Conservation (phyloP, 1,284 basidiomycete species). For the Ganoderma sp. region DNA sequence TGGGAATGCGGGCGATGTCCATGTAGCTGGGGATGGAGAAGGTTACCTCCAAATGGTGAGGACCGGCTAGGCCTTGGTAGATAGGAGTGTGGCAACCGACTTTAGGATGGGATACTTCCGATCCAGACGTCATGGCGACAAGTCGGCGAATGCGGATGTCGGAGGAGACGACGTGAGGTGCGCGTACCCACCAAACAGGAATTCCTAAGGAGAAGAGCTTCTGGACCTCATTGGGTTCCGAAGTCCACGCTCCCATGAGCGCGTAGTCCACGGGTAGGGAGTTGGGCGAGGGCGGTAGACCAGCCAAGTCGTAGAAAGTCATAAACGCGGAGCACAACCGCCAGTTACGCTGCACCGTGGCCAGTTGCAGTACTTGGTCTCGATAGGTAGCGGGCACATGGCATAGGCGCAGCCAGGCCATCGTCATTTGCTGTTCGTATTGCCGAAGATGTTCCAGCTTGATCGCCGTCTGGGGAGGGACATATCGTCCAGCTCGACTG, state of each 20-base stretch:
- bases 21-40: background rate
- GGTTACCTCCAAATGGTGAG: background rate
- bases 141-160: background rate
- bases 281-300: too few relatives aligned
- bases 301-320: background rate
- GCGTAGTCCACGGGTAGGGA: background rate
- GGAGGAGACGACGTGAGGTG: background rate
- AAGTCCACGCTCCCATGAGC: slow-evolving; percentile 2
- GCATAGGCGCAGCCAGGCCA: background rate
- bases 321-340: background rate
- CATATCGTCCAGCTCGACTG: background rate
- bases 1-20: background rate
- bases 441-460: background rate
- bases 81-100: background rate
- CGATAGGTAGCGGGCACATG: background rate
- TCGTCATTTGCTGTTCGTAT: background rate
- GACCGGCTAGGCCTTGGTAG: background rate
- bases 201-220: background rate
- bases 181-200: slow-evolving; percentile 15
- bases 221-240: background rate
- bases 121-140: too few relatives aligned
- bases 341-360: background rate
- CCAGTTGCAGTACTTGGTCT: background rate
- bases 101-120: too few relatives aligned
- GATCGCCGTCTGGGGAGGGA: background rate